A percentile compares a stretch with the other conserved stretches of the same genome.
phyloP scores from a whole-genome alignment of 345 rosid genomes.

The Litchi chinensis region DNA sequence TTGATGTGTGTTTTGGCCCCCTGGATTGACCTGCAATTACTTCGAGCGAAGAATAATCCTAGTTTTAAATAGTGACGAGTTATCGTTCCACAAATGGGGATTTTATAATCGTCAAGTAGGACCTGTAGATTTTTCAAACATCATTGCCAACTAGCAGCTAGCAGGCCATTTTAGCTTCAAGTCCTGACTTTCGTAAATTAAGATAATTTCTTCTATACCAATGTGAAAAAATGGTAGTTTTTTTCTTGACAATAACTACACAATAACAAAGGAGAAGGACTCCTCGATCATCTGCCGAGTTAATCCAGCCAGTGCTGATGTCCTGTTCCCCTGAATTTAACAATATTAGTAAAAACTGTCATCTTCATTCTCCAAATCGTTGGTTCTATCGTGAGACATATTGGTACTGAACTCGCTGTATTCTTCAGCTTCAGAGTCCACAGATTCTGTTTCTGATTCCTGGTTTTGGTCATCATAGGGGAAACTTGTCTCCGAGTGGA shows the following conservation, averaged over 20 bases:
- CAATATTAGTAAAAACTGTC: not conserved
- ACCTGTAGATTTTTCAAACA: not conserved
- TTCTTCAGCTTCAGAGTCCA: constrained; percentile 17
- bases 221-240: not conserved
- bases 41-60: not conserved
- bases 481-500: constrained; percentile 22
- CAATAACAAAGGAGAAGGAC: not conserved
- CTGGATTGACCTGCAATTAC: no score
- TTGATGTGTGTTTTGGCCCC: not conserved
- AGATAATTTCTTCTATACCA: not conserved
- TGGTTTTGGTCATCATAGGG: constrained; percentile 22
- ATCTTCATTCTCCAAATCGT: constrained; percentile 7
- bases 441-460: constrained; percentile 21
- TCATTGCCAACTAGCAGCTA: not conserved
- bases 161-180: not conserved
- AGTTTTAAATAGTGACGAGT: no score
- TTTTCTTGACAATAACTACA: not conserved
- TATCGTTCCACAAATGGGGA: not conserved
- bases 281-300: not conserved
- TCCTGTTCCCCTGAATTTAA: not conserved
- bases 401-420: not conserved
- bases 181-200: not conserved
- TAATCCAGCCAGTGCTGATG: not conserved
- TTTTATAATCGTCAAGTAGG: not conserved
- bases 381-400: not conserved